Percentiles rank a stretch among this genome's conserved stretches.
Evolutionary conservation across 2,329 filamentous ascomycete species (phyloP).

Genomic region (Cladophialophora yegresii): DNA sequence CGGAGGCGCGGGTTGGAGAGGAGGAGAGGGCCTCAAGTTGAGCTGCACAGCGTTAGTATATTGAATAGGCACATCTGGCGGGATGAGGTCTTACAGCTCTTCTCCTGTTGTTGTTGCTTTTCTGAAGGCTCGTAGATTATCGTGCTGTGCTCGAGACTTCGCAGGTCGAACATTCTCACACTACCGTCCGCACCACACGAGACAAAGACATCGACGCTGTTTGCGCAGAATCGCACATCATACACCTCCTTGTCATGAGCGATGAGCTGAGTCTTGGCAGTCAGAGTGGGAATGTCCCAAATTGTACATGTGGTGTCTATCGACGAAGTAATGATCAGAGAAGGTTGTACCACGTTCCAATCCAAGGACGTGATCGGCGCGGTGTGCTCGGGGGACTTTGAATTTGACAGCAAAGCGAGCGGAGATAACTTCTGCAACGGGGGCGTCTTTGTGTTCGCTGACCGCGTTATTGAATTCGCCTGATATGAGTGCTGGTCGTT

Average conservation of each 20-base stretch:
- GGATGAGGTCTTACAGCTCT: conserved; percentile 67
- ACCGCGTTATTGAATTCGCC: conserved; percentile 68
- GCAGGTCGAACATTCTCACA: conserved; percentile 96
- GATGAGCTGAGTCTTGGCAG: conserved; percentile 96
- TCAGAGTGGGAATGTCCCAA: conserved; percentile 97
- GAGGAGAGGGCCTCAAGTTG: conserved; percentile 30
- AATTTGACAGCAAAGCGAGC: conserved; percentile 89
- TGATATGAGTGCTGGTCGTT: conserved; percentile 50
- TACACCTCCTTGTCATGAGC: conserved; percentile 99
- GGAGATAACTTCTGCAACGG: conserved; percentile 83
- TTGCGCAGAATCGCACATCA: conserved; percentile 90
- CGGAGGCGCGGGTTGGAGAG: conserved; percentile 31
- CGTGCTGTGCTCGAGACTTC: conserved; percentile 94
- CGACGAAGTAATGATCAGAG: conserved; percentile 96
- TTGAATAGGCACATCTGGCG: conserved; percentile 43
- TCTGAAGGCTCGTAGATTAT: conserved; percentile 98
- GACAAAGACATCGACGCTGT: conserved; percentile 97
- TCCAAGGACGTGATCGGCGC: conserved; percentile 94
- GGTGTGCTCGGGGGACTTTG: conserved; percentile 96
- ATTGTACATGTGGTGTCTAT: conserved; percentile 99
- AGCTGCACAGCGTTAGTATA: conserved; percentile 20
- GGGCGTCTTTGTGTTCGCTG: conserved; percentile 60
- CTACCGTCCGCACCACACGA: conserved; percentile 97
- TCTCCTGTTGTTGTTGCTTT: conserved; percentile 64
- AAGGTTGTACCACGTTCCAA: conserved; percentile 97